Base-by-base conservation (phyloP, 2,329 filamentous ascomycete genomes). In the Xylariaceae sp. region DNA sequence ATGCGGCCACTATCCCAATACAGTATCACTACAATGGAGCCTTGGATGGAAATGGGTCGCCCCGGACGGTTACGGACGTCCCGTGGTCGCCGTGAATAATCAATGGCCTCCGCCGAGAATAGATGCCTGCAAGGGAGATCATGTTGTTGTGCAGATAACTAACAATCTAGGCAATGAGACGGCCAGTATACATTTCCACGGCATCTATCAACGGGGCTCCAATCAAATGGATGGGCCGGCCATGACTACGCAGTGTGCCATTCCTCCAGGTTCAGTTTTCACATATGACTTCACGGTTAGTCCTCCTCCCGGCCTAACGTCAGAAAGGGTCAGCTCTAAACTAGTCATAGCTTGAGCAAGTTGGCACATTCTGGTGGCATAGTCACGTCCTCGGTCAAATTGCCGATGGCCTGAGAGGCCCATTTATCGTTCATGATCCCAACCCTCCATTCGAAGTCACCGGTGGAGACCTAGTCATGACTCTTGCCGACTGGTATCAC, bases 81-180 rank as follows among this genome's bases (percentile, higher is more conserved):
- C 56, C 3, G 56, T 58, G 3, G 41, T 58, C 1, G 49, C 56
- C n/a, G 53, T 58, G 30, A 58, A 58, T 12, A 48, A 53, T 37
- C 53, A 52, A 7, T 55, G 56, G 52, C 52, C 53, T 4, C 56
- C 53, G 35, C 56, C 53, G 12, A 58, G 37, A 0, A 54, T 57
- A 11, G 48, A 57, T 9, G 30, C 54, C 29, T 57, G 55, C 30
- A 55, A 57, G 41, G 55, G 55, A 5, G 55, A 57, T 27, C 44
- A 41, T 30, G 42, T 58, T 37, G 41, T 58, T 46, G 42, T 58
- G 3, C 41, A 53, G 6, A 35, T 55, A 12, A 50, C 45, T 2
- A 57, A 57, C 50, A 55, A 53, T 43, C 47, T 55, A 0, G 56
- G 53, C 50, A 58, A 58, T 11, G 56, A 58, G 46, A 58, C 53